Base-by-base conservation (phyloP, 345 rosid species). In the Crucihimalaya himalaica region DNA sequence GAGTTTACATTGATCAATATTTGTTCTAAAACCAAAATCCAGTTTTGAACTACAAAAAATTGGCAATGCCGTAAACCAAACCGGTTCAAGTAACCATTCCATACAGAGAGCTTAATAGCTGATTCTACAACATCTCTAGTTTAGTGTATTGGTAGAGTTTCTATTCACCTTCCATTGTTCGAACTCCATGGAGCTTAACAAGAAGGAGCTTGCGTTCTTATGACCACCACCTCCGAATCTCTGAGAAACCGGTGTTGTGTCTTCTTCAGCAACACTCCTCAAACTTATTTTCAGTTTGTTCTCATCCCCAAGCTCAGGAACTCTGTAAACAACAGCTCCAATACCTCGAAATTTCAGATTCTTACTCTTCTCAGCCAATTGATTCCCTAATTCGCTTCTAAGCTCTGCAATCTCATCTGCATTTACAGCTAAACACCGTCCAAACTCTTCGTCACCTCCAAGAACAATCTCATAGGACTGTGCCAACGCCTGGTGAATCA, bases 221-320 rank as follows among this genome's bases (percentile, higher is more conserved):
- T 90, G 96, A 15, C 93, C 91, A 18, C 93, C 93, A 6, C 96
- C 93, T 53, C 91, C 87, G 5, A 83, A 88, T 71, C 78, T 79
- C 86, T 90, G 66, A 0, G 82, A 68, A 48, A 90, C 77, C 62
- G 71, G 67, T 14, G 88, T 82, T 23, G 93, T 88, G 81, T 90
- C 96, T 82, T 90, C 93, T 25, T 52, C 64, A 1, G 16, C 77
- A 76, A 84, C 18, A 74, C 96, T 86, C 68, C 96, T 82, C 35
- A 90, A 82, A 79, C 96, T 90, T 74, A 90, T 78, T 74, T 90
- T 90, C 58, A 90, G 75, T 69, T 84, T 72, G 42, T 68, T 79
- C 40, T 85, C 85, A 73, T 86, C 88, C 56, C 54, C 80, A 14
- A 88, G 86, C 81, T 84, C 89, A 0, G 84, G 81, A 21, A 88